These are phyloP conservation scores for Claviceps digitariae DNA, from an alignment of 2,329 filamentous ascomycete species.

Conservation along the genomic window DNA sequence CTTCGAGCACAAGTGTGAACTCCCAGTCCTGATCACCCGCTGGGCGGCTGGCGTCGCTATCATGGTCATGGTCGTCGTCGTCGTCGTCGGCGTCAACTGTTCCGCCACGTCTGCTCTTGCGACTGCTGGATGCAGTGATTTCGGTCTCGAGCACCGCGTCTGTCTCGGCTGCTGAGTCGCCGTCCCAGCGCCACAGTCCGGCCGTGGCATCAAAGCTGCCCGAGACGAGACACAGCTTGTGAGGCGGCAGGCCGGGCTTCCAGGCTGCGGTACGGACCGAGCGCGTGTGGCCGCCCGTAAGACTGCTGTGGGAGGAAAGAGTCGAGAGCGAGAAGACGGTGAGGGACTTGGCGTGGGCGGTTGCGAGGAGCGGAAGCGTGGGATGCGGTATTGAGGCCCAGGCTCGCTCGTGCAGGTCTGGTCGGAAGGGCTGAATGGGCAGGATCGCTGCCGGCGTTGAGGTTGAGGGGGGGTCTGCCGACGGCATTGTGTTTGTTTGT, in stretches of 20 bases:
- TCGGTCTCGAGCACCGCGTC: conserved; percentile 11
- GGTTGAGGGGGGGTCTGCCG: not conserved
- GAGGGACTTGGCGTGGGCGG: conserved; percentile 73
- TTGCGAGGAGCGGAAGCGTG: conserved; percentile 75
- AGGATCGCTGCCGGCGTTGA: not conserved
- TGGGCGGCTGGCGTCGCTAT: conserved; percentile 3
- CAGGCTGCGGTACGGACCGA: conserved; percentile 77
- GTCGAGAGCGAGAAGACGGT: conserved; percentile 79
- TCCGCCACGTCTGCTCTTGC: not conserved
- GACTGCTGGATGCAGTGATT: not conserved
- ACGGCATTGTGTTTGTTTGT: conserved; percentile 1
- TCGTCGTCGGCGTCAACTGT: conserved; percentile 3
- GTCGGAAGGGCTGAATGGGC: conserved; percentile 37
- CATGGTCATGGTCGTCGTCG: not conserved
- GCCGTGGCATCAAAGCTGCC: conserved; percentile 91
- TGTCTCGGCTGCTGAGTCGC: conserved; percentile 21
- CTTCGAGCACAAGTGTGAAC: conserved; percentile 82
- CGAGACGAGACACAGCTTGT: conserved; percentile 69
- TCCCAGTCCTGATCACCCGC: conserved; percentile 65
- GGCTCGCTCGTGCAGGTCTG: conserved; percentile 54
- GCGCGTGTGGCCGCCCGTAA: conserved; percentile 80
- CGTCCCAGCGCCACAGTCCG: conserved; percentile 63
- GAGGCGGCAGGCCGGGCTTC: conserved; percentile 56
- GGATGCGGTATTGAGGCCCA: conserved; percentile 84
- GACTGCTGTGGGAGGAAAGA: conserved; percentile 63